Base-by-base conservation (phyloP, 306 rosid genomes). In the Cajanus cajan region DNA sequence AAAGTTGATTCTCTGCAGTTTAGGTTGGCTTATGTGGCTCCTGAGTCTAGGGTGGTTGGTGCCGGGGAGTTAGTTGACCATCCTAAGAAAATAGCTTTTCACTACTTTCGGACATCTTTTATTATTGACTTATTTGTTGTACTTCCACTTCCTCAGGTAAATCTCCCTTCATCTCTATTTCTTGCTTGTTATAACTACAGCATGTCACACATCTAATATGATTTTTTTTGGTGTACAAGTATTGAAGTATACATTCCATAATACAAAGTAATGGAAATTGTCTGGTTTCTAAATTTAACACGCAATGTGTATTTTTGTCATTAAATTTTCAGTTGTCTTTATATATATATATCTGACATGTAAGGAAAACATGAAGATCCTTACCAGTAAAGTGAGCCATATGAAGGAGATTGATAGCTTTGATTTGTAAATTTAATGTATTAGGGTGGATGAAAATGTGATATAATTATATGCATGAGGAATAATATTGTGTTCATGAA, bases 1-100 rank as follows among this genome's bases (percentile, higher is more conserved):
- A 5, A 34, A 36, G 40, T 67, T 84, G 19, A 21, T 62, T 76
- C 28, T 78, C 69, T 71, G 69, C 94, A 94, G 98, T 94, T 92
- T 86, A 89, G 93, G 90, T 73, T 94, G 91, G 98, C 98, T 57
- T 94, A 85, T 79, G 97, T 94, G 80, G 94, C 92, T 64, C 97
- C 96, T 0, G 98, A 94, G 83, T 81, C 98, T 6, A 81, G 75
- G 71, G 96, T 92, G 68, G 88, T 94, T 78, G 98, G 98, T 81
- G 96, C 98, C 10, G 97, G 98, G 14, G 94, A 87, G 57, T 82
- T 94, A 72, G 98, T 87, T 71, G 98, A 92, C 80, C 90, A 89
- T 80, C 98, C 98, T 16, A 88, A 82, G 73, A 84, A 83, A 83
- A 92, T 94, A 48, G 97, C 97, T 64, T 45, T 80, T 41, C 77